A percentile compares a stretch with the other conserved stretches of the same genome.
Conservation (phyloP, 2,329 filamentous ascomycete genomes). For the Chrysoporthe austroafricana region DNA sequence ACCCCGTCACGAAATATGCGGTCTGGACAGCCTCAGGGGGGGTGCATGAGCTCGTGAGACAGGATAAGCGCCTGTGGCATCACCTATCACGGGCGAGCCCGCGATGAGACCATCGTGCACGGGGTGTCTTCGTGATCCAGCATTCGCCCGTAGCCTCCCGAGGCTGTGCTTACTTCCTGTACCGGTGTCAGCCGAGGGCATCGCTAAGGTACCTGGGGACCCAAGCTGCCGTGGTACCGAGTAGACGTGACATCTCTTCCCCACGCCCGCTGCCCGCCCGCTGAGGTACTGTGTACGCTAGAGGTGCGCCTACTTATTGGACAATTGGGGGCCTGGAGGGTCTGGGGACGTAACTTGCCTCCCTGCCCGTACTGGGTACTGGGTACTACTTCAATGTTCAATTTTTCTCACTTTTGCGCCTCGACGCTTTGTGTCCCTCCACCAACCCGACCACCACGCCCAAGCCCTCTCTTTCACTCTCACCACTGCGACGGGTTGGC, state of each 20-base stretch:
- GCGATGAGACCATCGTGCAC: neutral
- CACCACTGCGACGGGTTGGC: conserved; percentile 14
- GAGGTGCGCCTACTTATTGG: neutral
- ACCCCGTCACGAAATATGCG: neutral
- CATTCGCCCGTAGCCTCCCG: no score
- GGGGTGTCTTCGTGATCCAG: neutral
- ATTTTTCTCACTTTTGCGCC: conserved; percentile 24
- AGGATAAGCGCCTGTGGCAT: neutral
- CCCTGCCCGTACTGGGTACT: no score
- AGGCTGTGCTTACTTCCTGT: no score
- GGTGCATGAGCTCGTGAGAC: neutral
- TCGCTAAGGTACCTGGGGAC: neutral
- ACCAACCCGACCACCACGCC: neutral
- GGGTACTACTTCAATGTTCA: neutral
- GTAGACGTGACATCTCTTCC: neutral
- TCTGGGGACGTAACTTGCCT: neutral
- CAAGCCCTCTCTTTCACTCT: neutral
- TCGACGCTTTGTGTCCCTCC: conserved; percentile 8
- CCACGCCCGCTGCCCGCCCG: neutral
- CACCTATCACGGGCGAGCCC: neutral
- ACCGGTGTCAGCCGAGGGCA: neutral
- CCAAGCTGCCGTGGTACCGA: no score
- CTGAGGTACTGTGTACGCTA: neutral
- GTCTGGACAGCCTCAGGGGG: neutral
- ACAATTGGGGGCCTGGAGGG: conserved; percentile 1